Percentiles rank a stretch among this genome's conserved stretches.
These are phyloP conservation scores for Theobroma grandiflorum DNA, from an alignment of 441 rosid species.

Conservation along the genomic window DNA sequence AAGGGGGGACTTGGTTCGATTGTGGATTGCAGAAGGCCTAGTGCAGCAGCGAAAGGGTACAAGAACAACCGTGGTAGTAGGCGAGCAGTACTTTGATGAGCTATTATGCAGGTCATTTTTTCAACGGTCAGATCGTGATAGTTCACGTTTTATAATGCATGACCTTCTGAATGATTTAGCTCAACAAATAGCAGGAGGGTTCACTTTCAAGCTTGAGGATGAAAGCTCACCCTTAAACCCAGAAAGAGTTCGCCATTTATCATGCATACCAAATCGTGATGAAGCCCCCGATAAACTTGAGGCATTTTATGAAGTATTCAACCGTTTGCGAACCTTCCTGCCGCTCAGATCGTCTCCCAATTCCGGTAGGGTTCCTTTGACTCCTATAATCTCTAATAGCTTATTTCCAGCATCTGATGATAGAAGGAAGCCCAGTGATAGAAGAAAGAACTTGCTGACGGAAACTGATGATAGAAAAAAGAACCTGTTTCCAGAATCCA, in stretches of 20 bases:
- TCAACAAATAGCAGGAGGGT: not conserved
- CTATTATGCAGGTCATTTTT: slow-evolving; percentile 29
- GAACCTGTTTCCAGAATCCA: not conserved
- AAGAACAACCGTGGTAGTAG: slow-evolving; percentile 17
- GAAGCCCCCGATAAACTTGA: not conserved
- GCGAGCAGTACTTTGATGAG: slow-evolving; percentile 23
- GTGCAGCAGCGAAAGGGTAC: slow-evolving; percentile 1
- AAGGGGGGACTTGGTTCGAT: slow-evolving; percentile 28
- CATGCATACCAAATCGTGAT: not conserved
- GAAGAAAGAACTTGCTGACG: too few species aligned
- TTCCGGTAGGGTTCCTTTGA: not conserved
- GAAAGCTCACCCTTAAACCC: not conserved
- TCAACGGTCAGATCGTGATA: not conserved
- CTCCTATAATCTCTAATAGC: not conserved
- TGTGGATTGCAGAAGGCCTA: slow-evolving; percentile 46
- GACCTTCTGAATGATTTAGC: slow-evolving; percentile 15
- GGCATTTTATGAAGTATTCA: not conserved
- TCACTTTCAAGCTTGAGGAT: not conserved
- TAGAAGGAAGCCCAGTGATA: too few species aligned
- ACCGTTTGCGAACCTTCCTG: not conserved
- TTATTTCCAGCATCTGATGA: too few species aligned
- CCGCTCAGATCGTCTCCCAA: not conserved
- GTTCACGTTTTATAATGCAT: not conserved
- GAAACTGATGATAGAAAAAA: too few species aligned
- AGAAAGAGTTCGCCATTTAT: not conserved